Base-by-base conservation (phyloP, 2,329 filamentous ascomycete species). In the Trichoderma arundinaceum region DNA sequence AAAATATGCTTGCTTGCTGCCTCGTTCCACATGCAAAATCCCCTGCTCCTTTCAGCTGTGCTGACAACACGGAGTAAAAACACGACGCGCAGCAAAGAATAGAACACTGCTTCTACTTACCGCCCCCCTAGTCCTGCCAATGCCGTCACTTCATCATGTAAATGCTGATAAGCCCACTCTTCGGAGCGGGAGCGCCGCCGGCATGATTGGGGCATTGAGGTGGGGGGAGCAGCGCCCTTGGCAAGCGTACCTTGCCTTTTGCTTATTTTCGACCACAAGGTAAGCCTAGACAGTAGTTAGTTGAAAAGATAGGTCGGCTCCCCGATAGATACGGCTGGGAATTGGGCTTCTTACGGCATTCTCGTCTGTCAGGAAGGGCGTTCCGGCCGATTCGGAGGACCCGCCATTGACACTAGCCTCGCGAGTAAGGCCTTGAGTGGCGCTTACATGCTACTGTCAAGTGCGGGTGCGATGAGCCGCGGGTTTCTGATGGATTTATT, bases 81-180 rank as follows among this genome's bases (percentile, higher is more conserved):
- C 7, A 38, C 35, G 35, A 10, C 7, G 35, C 17, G 46, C 38
- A 17, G 48, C 49, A 32, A 33, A 63, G n/a, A 63, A 33, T 32
- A 35, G 44, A 48, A 22, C 33, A 22, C 22, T 13, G 35, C 28
- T 46, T 28, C 22, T 17, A 19, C 32, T 48, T 59, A 49, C 56
- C 43, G 32, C 38, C n/a, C 28, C 39, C 19, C 54, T 9, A 56
- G 28, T n/a, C 19, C 38, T 38, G 58, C 44, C 35, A 56, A 64
- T 64, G 52, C 61, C 54, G 62, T 65, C 62, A 65, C 62, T 65
- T 38, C 62, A 65, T 65, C 62, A 65, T 65, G 62, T 65, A 65
- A 65, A 41, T 15, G 15, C 54, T 59, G 62, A 65, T 65, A 65
- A 65, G 62, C 44, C 60, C 60, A 63, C 60, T 54, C 49, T 54